Conservation (phyloP, 2,329 filamentous ascomycete genomes). For the Neodidymelliopsis sp. region DNA sequence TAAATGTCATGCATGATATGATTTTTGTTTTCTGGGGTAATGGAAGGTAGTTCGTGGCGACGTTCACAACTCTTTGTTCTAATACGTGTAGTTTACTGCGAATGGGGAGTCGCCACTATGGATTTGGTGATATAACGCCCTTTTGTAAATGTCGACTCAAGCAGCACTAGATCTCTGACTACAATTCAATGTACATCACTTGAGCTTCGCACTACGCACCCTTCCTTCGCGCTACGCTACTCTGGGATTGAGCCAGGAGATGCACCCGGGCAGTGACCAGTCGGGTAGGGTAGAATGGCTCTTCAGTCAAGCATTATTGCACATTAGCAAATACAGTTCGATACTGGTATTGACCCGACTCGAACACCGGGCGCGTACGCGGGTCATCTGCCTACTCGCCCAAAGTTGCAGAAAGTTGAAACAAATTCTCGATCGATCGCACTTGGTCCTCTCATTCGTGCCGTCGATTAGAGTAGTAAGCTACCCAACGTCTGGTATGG, state of each 20-base stretch:
- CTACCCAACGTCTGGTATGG: slow-evolving; percentile 7
- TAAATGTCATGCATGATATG: slow-evolving; percentile 7
- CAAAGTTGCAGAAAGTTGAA: too few relatives aligned
- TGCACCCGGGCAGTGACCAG: too few relatives aligned
- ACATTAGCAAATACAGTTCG: neutral
- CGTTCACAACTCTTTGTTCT: neutral
- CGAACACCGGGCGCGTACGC: neutral
- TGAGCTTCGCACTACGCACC: neutral
- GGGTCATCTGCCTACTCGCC: slow-evolving; percentile 4
- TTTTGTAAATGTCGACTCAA: slow-evolving; percentile 9
- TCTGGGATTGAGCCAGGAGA: too few relatives aligned
- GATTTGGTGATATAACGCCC: slow-evolving; percentile 1
- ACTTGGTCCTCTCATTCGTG: too few relatives aligned
- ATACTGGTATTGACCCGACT: neutral
- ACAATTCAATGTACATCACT: neutral
- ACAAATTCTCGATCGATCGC: too few relatives aligned
- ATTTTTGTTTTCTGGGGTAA: slow-evolving; percentile 17
- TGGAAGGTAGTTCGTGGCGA: slow-evolving; percentile 2
- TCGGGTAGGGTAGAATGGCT: too few relatives aligned
- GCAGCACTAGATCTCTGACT: neutral
- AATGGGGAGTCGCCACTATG: neutral
- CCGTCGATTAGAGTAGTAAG: too few relatives aligned
- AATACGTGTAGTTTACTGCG: slow-evolving; percentile 2
- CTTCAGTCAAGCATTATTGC: too few relatives aligned
- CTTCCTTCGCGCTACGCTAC: neutral